Evolutionary conservation across 331 rosid species (phyloP), one percentile per base, ranked within the genome.

Genomic region (Saraca asoca): DNA sequence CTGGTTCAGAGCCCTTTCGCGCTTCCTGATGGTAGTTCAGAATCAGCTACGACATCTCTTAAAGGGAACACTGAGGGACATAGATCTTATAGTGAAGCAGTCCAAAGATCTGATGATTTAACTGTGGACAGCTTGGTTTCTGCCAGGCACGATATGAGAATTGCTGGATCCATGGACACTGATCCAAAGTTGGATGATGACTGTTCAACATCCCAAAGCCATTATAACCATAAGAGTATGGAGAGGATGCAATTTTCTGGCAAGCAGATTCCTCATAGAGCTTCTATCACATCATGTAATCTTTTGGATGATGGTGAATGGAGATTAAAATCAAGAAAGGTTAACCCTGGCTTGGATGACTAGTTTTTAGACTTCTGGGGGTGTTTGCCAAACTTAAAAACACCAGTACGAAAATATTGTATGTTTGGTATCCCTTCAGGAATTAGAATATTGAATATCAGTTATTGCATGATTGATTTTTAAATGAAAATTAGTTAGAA

Each of bases 1-100:
- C 87, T 83, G 39, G 89, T 68, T 61, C 86, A 52, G 2, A 83
- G 82, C 77, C 87, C 91, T 79, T 83, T 83, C 64, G 34, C 75
- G 64, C 88, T 71, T 73, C 95, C 91, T 9, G 95, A 88, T 64
- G 95, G 84, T 69, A 94, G 99, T 74, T 90, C 96, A 5, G 99
- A 90, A 79, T 95, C 99, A 50, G 99, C 97, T 63, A 90, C 99
- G 24, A 95, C 99, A 31, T 95, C 99, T 60, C 86, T 95, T 31
- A 95, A 83, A 66, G 99, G 87, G 38, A 83, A 83, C 49, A 82
- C 91, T 14, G 99, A 90, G 51, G 97, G 79, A 65, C 79, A 85
- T 77, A 84, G 83, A 80, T 90, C 97, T 39, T 85, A 91, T 83
- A 86, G 87, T 46, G 95, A 94, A 64, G 88, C 96, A 52, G 42